Evolutionary conservation across 2,329 filamentous ascomycete species (phyloP), one percentile per base, ranked within the genome.

Genomic region (Colletotrichum euphorbiae): DNA sequence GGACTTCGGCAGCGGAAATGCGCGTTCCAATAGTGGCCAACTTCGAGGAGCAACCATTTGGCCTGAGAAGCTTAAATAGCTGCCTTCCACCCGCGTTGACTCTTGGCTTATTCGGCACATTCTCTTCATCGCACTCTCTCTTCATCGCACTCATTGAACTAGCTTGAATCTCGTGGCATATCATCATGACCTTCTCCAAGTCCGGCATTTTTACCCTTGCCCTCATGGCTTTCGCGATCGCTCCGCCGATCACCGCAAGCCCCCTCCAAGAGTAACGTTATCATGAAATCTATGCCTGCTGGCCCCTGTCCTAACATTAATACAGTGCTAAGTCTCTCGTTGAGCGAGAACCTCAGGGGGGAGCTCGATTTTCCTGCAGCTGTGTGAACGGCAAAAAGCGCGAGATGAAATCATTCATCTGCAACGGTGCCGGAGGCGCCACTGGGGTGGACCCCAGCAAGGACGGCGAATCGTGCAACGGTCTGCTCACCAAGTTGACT

Each of bases 81-180:
- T 19, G 0, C 13, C 0, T 45, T 0, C 21, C 15, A 0, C 24
- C 24, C 40, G 24, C 0, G 13, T 13, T 11, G 0, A 31, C 0
- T 1, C n/a, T 55, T n/a, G 6, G 15, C 36, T 45, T 7, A 45
- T 31, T 17, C 24, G 21, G 24, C 3, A 28, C 4, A 6, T 11
- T 0, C 21, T 28, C n/a, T 31, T 24, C 6, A 61, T 31, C 28
- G 28, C 6, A 28, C 4, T 6, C n/a, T 0, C 21, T 28, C n/a
- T 31, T 24, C 6, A 61, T 31, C 28, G 28, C 6, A 28, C 28
- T 28, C 28, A 28, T 28, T 28, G 28, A 6, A 2, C 6, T 28
- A 28, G 6, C 7, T 28, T 28, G 6, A 7, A 12, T 21, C 17
- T 6, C 19, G 21, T 17, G 46, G 24, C 13, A 58, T 31, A 31